phyloP scores from a whole-genome alignment of 306 rosid genomes.

The Quercus variabilis region DNA sequence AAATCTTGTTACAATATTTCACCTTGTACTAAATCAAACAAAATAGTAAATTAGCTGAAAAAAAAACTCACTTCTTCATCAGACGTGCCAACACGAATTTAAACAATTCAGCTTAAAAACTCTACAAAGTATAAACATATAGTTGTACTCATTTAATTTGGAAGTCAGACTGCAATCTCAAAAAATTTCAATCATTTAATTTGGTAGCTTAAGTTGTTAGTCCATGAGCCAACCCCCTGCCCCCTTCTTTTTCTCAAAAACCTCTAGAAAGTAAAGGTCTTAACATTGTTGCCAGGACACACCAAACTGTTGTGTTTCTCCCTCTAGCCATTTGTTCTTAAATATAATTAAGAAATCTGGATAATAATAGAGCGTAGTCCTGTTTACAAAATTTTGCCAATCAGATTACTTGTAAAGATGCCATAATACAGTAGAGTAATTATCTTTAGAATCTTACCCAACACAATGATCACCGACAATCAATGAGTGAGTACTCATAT shows the following conservation, averaged over 20 bases:
- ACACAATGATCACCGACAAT: slow-evolving; percentile 93
- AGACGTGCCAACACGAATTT: not conserved
- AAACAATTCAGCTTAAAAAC: not conserved
- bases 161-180: not conserved
- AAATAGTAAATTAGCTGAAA: not conserved
- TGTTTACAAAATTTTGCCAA: not conserved
- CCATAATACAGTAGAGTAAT: not conserved
- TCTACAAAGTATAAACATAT: not conserved
- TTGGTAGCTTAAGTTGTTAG: not conserved
- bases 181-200: not conserved
- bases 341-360: not conserved
- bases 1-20: not conserved
- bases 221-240: not conserved
- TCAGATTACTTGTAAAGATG: not conserved
- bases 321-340: not conserved
- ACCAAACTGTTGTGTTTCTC: not conserved
- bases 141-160: not conserved
- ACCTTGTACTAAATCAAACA: not conserved
- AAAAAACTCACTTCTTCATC: not conserved
- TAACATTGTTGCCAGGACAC: not conserved
- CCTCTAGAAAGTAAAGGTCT: not conserved
- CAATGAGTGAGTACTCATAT: slow-evolving; percentile 58
- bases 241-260: not conserved
- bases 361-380: not conserved
- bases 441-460: slow-evolving; percentile 60